Evolutionary conservation across 345 rosid species (phyloP), one percentile per base, ranked within the genome.

Genomic region (Eucalyptus polybractea): DNA sequence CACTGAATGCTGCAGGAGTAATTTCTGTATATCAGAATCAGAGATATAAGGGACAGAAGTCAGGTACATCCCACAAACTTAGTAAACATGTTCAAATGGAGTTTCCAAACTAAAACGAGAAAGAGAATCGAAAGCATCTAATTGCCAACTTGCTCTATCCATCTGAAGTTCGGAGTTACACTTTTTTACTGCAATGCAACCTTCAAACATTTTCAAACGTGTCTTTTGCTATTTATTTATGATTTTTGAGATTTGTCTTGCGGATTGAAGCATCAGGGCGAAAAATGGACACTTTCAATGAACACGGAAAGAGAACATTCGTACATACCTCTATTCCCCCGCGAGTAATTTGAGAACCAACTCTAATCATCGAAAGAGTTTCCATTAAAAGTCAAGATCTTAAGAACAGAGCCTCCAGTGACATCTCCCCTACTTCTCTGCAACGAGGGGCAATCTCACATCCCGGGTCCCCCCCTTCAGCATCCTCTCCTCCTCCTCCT

Each of bases 151-250:
- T 29, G 19, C 9, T 65, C 72, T 65, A 65, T 65, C 37, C 37
- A 65, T 29, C 0, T 0, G 0, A 65, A 65, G 21, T 13, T 29
- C 10, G 1, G 21, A n/a, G 72, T 37, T n/a, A n/a, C 72, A 65
- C 37, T n/a, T 65, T 65, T 65, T 7, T 3, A 0, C 7, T 7
- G 19, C 0, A 17, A 29, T n/a, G 6, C 37, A 65, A 65, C 21
- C 1, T 29, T 29, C 72, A 65, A 14, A 65, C 10, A n/a, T 13
- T 7, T 65, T 65, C 72, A 65, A 14, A 65, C 21, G 14, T 7
- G 21, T 14, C 17, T 65, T 65, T 65, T 65, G 37, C 10, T 14
- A n/a, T 37, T 37, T 37, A 33, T 33, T 33, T 3, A 33, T 33
- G 33, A 33, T 33, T 3, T 33, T 33, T 33, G 33, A 33, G 2